Evolutionary conservation across 371 early-diverging fungal species (phyloP).

Genomic region (Parasitella parasitica): DNA sequence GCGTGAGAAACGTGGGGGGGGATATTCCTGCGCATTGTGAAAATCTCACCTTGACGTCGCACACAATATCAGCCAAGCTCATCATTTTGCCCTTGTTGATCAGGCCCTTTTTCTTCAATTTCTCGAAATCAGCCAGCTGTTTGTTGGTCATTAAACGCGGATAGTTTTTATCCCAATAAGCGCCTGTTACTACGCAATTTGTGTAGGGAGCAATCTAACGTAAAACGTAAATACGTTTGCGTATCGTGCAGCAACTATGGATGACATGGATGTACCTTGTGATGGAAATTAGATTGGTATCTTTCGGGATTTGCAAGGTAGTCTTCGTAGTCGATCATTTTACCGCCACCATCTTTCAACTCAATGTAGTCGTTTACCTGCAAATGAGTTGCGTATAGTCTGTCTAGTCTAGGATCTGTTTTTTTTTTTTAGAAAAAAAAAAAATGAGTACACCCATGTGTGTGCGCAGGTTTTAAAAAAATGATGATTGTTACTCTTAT

Average conservation of each 20-base stretch:
- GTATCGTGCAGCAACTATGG: not conserved
- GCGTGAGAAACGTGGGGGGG: constrained; percentile 12
- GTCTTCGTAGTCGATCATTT: constrained; percentile 58
- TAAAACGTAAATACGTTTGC: not conserved
- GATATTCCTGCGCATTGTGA: not conserved
- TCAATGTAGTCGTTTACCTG: constrained; percentile 79
- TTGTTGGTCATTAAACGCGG: constrained; percentile 89
- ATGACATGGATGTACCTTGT: constrained; percentile 59
- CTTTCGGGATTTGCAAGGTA: constrained; percentile 80
- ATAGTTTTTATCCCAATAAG: constrained; percentile 88
- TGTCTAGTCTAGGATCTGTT: constrained; percentile 61
- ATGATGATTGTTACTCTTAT: constrained; percentile 72
- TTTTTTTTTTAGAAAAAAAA: no score
- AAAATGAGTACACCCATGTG: no score
- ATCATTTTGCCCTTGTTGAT: constrained; percentile 72
- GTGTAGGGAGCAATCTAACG: constrained; percentile 87
- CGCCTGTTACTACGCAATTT: constrained; percentile 89
- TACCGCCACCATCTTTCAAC: constrained; percentile 59
- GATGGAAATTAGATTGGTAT: constrained; percentile 85
- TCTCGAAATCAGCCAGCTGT: constrained; percentile 71
- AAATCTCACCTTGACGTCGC: constrained; percentile 89
- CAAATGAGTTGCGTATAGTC: constrained; percentile 81
- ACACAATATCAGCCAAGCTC: constrained; percentile 90
- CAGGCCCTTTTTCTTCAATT: constrained; percentile 45
- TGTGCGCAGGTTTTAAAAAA: no score